Evolutionary conservation across 176 grass and related monocot genomes (phyloP).

Genomic region (Oryza meridionalis): DNA sequence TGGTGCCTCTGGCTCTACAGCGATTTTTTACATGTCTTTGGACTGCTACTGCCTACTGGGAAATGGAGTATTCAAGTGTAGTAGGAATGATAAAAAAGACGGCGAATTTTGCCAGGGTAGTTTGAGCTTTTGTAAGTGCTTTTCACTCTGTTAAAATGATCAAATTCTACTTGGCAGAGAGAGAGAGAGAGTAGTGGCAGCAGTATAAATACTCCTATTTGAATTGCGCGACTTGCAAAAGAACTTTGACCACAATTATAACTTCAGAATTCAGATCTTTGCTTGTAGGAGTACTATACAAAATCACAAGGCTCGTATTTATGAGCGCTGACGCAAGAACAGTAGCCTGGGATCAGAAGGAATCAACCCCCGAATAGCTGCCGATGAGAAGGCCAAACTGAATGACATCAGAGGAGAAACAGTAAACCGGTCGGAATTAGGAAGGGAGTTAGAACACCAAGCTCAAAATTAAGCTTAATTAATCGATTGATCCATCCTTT

Average conservation of each 20-base stretch:
- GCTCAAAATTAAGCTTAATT: constrained; percentile 12
- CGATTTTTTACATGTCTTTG: not conserved
- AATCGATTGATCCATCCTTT: constrained; percentile 22
- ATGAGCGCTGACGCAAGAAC: constrained; percentile 31
- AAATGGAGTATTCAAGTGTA: constrained; percentile 13
- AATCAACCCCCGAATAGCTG: constrained; percentile 22
- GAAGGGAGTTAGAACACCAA: not conserved
- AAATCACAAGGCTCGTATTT: constrained; percentile 25
- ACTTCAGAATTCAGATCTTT: not conserved
- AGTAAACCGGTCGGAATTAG: constrained; percentile 14
- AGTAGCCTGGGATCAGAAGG: not conserved
- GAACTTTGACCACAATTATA: constrained; percentile 40
- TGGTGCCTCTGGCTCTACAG: not conserved
- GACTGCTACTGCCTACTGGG: constrained; percentile 21
- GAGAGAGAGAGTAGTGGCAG: not conserved
- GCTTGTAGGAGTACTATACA: not conserved
- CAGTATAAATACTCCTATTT: not conserved
- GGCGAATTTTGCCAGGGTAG: constrained; percentile 18
- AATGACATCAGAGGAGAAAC: constrained; percentile 11
- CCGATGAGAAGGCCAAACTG: not conserved
- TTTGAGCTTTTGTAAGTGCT: not conserved
- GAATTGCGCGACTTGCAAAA: not conserved
- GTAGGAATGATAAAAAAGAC: not conserved
- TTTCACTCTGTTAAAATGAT: not conserved
- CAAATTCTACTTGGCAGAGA: not conserved